Evolutionary conservation across 2,329 filamentous ascomycete species (phyloP).

Genomic region (Pseudopyricularia cyperi): DNA sequence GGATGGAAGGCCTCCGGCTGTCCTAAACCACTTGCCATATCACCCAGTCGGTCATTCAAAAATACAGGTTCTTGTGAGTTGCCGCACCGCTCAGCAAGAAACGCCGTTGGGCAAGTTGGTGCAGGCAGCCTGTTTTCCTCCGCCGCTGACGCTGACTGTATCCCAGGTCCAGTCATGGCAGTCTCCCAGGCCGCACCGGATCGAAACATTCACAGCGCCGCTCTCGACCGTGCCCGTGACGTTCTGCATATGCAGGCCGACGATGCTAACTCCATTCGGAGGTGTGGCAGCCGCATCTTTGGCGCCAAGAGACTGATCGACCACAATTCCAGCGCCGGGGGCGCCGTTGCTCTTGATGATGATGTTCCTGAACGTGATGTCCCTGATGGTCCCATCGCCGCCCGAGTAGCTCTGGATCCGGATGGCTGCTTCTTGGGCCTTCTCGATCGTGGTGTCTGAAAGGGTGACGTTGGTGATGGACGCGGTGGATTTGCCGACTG

Average conservation of each 20-base stretch:
- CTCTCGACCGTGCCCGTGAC: slow-evolving; percentile 24
- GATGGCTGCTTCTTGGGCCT: slow-evolving; percentile 36
- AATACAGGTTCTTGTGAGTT: too few species aligned
- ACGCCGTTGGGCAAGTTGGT: neutral
- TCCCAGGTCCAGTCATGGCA: slow-evolving; percentile 23
- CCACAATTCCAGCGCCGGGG: slow-evolving; percentile 35
- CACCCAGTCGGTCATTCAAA: too few species aligned
- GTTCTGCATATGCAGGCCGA: slow-evolving; percentile 22
- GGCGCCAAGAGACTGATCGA: slow-evolving; percentile 45
- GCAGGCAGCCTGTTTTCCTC: slow-evolving; percentile 8
- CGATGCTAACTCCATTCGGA: slow-evolving; percentile 32
- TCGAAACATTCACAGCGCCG: slow-evolving; percentile 18
- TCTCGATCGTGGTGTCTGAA: slow-evolving; percentile 27
- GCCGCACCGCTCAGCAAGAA: neutral
- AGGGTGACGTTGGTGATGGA: slow-evolving; percentile 24
- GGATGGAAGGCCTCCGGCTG: too few species aligned
- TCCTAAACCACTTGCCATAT: too few species aligned
- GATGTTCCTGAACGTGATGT: slow-evolving; percentile 40
- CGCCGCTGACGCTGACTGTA: slow-evolving; percentile 21
- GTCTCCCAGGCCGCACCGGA: slow-evolving; percentile 23
- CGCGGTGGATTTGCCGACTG: neutral
- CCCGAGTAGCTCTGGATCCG: neutral
- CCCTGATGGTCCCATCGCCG: slow-evolving; percentile 35
- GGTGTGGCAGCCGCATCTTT: slow-evolving; percentile 25
- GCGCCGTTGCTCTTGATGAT: slow-evolving; percentile 31